phyloP scores from a whole-genome alignment of 163 green algal species.

The Chlorella variabilis region DNA sequence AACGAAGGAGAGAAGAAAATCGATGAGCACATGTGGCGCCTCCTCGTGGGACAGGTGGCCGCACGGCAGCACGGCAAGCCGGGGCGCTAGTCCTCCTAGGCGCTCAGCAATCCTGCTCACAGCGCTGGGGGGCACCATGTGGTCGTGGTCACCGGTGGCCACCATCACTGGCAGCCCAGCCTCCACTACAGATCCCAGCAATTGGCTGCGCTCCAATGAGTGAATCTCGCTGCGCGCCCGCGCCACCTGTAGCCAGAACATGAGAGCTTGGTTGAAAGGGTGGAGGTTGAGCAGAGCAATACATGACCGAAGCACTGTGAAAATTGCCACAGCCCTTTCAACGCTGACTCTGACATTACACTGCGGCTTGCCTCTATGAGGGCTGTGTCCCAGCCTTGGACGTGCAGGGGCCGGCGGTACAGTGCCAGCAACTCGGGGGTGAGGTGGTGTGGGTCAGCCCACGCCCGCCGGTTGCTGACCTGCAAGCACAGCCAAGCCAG shows the following conservation, averaged over 20 bases:
- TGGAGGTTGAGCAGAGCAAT: neutral
- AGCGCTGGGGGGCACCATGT: neutral
- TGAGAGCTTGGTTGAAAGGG: no score
- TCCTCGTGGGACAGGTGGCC: conserved; percentile 87
- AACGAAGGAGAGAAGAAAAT: conserved; percentile 51
- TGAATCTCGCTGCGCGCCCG: conserved; percentile 24
- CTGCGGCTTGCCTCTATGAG: conserved; percentile 59
- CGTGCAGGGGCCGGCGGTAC: conserved; percentile 74
- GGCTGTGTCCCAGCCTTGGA: conserved; percentile 65
- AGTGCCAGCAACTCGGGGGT: conserved; percentile 73
- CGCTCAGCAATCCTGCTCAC: neutral
- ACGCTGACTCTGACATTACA: no score
- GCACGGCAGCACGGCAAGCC: conserved; percentile 52
- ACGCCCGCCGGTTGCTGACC: conserved; percentile 70
- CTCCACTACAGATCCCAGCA: conserved; percentile 21
- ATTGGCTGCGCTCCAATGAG: conserved; percentile 29
- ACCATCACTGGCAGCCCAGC: conserved; percentile 50
- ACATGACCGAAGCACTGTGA: no score
- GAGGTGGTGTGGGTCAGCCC: conserved; percentile 67
- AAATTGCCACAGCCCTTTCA: no score
- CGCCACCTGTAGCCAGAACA: conserved; percentile 36
- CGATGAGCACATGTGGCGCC: conserved; percentile 63
- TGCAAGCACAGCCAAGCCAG: neutral
- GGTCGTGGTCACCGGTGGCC: conserved; percentile 49
- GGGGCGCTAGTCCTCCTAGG: neutral